Evolutionary conservation across 768 basidiomycete genomes (phyloP), one percentile per base, ranked within the genome.

Genomic region (Suillus subaureus): DNA sequence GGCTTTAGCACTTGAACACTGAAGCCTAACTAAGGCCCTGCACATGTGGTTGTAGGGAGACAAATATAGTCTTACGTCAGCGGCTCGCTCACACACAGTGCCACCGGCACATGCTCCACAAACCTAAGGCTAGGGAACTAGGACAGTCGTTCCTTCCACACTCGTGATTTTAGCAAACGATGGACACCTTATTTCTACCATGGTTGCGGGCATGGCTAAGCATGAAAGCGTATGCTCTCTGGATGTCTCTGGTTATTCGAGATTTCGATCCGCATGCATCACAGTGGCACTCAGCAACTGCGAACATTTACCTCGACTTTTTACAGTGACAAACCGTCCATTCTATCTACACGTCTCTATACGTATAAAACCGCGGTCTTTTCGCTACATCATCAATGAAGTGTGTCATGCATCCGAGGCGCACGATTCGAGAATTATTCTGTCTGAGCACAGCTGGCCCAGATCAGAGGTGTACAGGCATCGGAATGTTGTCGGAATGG

Each of bases 11-110:
- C 15, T 33, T 51, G 13, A 31, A 11, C 7, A 45, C 18, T 23
- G 4, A 16, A 52, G 26, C 51, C 51, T 52, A n/a, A 47, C n/a
- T 23, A 33, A 33, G 18, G 18, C 26, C 51, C 18, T 28, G 26
- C 6, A 15, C 23, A 26, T 47, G 47, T 6, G 13, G 6, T 3
- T 31, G 26, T 51, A 16, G 52, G 9, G 8, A 31, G 15, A 55
- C 42, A 23, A 16, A 18, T 42, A 7, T 60, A 21, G 26, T 40
- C 16, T 60, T 60, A 60, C 58, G 58, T 60, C 58, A 60, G 58
- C 58, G 18, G 8, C 35, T 35, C 35, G 8, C 35, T 35, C 35
- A 9, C 35, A 35, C 35, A 35, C 1, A 35, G 35, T 33, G 3
- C 31, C 31, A 33, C 31, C 6, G 31, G 9, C n/a, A 21, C 18